Conservation (phyloP, 768 basidiomycete species). For the Lentinula lateritia region DNA sequence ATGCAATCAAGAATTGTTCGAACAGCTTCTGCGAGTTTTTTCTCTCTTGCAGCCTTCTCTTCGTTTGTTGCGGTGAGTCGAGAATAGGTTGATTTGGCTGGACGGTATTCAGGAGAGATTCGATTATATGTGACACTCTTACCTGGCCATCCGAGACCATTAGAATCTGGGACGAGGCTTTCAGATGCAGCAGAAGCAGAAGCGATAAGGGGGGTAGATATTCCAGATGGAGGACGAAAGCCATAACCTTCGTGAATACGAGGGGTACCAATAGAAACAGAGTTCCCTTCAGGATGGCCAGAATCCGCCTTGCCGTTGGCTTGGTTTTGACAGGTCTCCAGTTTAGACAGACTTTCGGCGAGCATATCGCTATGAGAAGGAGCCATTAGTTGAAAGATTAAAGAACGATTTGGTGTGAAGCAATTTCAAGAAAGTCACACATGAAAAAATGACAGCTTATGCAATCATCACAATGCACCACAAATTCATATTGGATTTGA, state of each 20-base stretch:
- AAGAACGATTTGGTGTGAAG: not conserved
- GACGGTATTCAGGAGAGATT: conserved; percentile 7
- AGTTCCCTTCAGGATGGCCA: not conserved
- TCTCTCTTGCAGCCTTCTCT: conserved; percentile 67
- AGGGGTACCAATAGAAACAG: conserved; percentile 16
- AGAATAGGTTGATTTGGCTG: conserved; percentile 87
- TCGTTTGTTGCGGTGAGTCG: conserved; percentile 76
- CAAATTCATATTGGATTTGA: no score
- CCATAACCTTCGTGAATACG: conserved; percentile 74
- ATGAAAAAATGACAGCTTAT: not conserved
- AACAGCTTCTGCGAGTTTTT: conserved; percentile 77
- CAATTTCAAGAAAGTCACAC: not conserved
- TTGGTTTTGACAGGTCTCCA: conserved; percentile 23
- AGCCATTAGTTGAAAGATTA: not conserved
- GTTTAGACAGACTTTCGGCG: conserved; percentile 40
- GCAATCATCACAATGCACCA: not conserved
- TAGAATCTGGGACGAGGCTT: conserved; percentile 40
- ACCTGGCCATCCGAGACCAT: conserved; percentile 96
- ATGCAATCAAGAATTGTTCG: conserved; percentile 94
- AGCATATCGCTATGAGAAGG: conserved; percentile 33
- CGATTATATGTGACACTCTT: not conserved
- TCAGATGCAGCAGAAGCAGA: conserved; percentile 13
- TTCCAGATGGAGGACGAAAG: conserved; percentile 66
- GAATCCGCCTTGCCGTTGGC: not conserved
- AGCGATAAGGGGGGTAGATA: conserved; percentile 51